phyloP scores from a whole-genome alignment of 129 eudicot genomes.

The Heracleum sosnowskyi region DNA sequence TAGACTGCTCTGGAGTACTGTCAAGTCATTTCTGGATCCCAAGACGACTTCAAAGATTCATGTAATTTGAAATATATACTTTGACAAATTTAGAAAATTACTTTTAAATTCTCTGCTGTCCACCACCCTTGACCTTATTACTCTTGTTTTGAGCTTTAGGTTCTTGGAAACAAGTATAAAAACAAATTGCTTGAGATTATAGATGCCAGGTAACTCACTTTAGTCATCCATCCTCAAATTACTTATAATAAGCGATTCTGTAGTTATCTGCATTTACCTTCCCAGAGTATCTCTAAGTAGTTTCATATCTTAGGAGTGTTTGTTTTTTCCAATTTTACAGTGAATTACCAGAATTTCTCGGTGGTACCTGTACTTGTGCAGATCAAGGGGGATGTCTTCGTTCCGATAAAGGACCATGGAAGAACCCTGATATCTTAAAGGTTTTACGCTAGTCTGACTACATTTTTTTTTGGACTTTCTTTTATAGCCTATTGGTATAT shows the following conservation, averaged over 20 bases:
- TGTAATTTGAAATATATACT: slow-evolving; percentile 32
- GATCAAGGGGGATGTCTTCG: slow-evolving; percentile 90
- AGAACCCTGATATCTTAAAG: slow-evolving; percentile 76
- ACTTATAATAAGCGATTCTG: not conserved
- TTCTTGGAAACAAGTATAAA: slow-evolving; percentile 87
- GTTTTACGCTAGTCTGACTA: slow-evolving; percentile 20
- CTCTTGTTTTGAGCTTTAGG: slow-evolving; percentile 30
- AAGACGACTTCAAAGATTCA: slow-evolving; percentile 89
- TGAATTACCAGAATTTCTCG: slow-evolving; percentile 85
- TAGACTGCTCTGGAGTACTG: slow-evolving; percentile 88
- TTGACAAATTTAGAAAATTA: not conserved
- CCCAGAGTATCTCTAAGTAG: not conserved
- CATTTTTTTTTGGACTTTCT: not conserved
- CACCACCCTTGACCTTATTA: not conserved
- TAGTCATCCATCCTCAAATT: not conserved
- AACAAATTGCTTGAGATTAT: slow-evolving; percentile 80
- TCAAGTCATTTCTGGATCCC: slow-evolving; percentile 84
- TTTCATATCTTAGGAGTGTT: not conserved
- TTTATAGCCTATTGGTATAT: not conserved
- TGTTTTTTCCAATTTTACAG: slow-evolving; percentile 37
- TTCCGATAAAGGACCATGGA: slow-evolving; percentile 97
- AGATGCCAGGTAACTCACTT: slow-evolving; percentile 55
- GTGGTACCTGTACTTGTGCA: slow-evolving; percentile 83
- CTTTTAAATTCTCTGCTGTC: not conserved
- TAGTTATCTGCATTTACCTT: not conserved